Evolutionary conservation across 768 basidiomycete genomes (phyloP).

Genomic region (Trametes villosa): DNA sequence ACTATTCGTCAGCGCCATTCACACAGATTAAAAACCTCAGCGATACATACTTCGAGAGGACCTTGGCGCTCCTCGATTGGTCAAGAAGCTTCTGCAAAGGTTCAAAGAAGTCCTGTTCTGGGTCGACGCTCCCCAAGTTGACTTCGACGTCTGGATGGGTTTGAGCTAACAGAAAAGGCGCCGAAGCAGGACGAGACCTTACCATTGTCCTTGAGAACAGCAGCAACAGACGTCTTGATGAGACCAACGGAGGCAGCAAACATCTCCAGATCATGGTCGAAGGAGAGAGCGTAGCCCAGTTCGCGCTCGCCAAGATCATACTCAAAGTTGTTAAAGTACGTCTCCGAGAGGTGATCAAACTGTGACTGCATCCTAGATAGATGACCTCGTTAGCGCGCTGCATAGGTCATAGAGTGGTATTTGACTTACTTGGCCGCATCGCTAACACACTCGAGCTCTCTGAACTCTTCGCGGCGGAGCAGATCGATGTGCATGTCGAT

Average conservation of each 20-base stretch:
- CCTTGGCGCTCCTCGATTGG: conserved; percentile 80
- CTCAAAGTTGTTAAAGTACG: conserved; percentile 83
- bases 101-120: conserved; percentile 75
- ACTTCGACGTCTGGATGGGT: conserved; percentile 62
- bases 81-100: conserved; percentile 85
- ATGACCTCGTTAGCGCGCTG: not conserved
- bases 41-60: conserved; percentile 69
- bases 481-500: conserved; percentile 91
- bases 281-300: conserved; percentile 75
- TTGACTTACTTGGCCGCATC: conserved; percentile 81
- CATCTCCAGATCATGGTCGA: conserved; percentile 93
- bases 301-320: conserved; percentile 90
- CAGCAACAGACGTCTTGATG: conserved; percentile 83
- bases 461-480: conserved; percentile 86
- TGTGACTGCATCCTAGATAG: conserved; percentile 82
- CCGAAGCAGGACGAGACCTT: conserved; percentile 8
- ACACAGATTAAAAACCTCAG: not conserved
- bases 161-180: conserved; percentile 1
- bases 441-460: conserved; percentile 90
- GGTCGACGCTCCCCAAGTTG: conserved; percentile 75
- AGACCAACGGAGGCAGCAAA: conserved; percentile 92
- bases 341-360: conserved; percentile 89
- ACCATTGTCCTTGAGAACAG: conserved; percentile 80
- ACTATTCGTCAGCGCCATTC: not conserved
- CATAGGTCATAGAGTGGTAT: not conserved